Percentiles rank a stretch among this genome's conserved stretches.
phyloP scores from a whole-genome alignment of 2,329 filamentous ascomycete species.

The Ascochyta viciae-villosae region DNA sequence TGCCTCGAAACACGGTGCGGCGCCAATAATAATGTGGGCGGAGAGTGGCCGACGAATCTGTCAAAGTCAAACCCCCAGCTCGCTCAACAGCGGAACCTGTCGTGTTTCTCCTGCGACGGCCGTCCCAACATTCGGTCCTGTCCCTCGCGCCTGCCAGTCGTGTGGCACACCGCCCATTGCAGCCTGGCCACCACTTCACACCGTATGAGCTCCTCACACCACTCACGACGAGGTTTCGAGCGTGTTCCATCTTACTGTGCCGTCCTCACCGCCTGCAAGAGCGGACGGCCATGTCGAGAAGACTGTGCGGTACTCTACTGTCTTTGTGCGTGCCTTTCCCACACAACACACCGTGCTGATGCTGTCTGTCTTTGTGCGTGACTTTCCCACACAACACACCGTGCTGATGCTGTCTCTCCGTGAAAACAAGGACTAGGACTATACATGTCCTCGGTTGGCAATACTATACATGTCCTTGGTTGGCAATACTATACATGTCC shows the following conservation, averaged over 20 bases:
- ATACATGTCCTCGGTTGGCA: no score
- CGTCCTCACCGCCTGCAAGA: constrained; percentile 11
- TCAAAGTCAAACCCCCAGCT: background rate
- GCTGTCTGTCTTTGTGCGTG: no score
- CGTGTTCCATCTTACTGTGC: background rate
- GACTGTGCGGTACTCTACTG: no score
- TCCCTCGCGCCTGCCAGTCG: constrained; percentile 10
- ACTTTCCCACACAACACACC: no score
- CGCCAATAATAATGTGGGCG: no score
- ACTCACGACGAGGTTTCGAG: constrained; percentile 2
- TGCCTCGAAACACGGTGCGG: background rate
- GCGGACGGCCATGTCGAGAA: background rate
- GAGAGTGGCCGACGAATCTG: background rate
- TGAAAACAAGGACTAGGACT: no score
- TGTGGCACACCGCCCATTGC: constrained; percentile 31
- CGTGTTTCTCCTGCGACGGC: constrained; percentile 11
- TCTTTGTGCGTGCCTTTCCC: no score
- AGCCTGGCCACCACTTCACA: constrained; percentile 4
- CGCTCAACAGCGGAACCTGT: constrained; percentile 12
- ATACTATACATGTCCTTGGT: no score
- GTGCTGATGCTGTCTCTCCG: no score
- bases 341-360: no score
- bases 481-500: no score
- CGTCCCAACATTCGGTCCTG: constrained; percentile 27
- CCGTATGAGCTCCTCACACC: background rate